phyloP scores from a whole-genome alignment of 306 rosid genomes.

The Fagus sylvatica region DNA sequence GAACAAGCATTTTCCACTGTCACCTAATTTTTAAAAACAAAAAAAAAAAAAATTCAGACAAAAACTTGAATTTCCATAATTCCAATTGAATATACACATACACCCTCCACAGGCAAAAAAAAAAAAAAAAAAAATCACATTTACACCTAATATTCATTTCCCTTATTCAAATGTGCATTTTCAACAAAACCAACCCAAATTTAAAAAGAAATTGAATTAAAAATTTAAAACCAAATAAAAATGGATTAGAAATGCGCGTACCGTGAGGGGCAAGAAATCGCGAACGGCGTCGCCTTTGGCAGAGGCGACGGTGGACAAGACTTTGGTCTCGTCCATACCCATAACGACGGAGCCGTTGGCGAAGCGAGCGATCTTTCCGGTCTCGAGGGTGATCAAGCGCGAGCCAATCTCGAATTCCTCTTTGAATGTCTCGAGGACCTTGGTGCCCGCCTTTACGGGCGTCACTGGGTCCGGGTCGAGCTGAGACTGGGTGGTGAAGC shows the following conservation, averaged over 20 bases:
- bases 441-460: constrained; percentile 31
- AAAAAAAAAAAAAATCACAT: neutral
- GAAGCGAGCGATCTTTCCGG: constrained; percentile 84
- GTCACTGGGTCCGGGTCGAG: constrained; percentile 30
- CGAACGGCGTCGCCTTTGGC: constrained; percentile 61
- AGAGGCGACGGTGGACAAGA: constrained; percentile 69
- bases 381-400: constrained; percentile 59
- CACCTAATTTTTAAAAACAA: neutral
- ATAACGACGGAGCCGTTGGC: constrained; percentile 84
- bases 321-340: constrained; percentile 69
- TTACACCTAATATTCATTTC: neutral
- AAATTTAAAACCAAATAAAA: neutral
- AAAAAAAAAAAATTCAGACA: neutral
- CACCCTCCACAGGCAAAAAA: neutral
- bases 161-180: too few relatives aligned
- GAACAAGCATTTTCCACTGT: neutral
- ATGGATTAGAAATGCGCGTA: constrained; percentile 27
- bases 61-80: neutral
- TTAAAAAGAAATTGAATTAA: too few relatives aligned
- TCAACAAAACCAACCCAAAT: too few relatives aligned
- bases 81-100: neutral
- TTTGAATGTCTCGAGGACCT: constrained; percentile 56
- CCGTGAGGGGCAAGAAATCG: constrained; percentile 93
- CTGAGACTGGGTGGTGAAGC: constrained; percentile 52
- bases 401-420: constrained; percentile 91